Evolutionary conservation across 768 basidiomycete genomes (phyloP), one percentile per base, ranked within the genome.

Genomic region (Atractiella rhizophila): DNA sequence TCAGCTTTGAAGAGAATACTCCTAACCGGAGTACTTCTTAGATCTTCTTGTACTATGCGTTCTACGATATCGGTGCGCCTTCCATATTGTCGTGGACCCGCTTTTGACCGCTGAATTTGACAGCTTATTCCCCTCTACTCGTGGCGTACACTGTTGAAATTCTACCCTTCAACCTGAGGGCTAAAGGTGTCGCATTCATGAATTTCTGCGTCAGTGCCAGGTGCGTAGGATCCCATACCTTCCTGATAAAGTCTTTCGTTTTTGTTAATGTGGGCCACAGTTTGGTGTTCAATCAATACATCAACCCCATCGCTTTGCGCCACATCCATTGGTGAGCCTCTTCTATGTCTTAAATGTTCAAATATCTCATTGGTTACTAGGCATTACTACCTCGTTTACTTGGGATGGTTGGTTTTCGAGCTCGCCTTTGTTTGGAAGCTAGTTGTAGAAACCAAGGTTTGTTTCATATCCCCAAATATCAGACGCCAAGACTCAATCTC

Each of bases 61-160:
- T 38, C 16, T 42, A 42, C 38, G 12, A 15, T 35, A 29, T 25
- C 13, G 32, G 24, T 32, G 33, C 32, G 32, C 13, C 39, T 24
- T 7, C 27, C 39, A 31, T 21, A 16, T 41, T 34, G 40, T 28
- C 18, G 23, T 29, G 9, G 31, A 28, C 23, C 20, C 28, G 9
- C 20, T 30, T 29, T 25, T 28, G 15, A 19, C 23, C 27, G 23
- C 20, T 20, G 38, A 26, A 11, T 39, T 28, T 19, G 20, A 39
- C 38, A 39, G 78, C 78, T 12, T 82, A 80, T 64, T 73, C 76
- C 4, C 81, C 82, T 8, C 73, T 85, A 45, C 74, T 81, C 49
- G 73, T 82, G 42, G 69, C 74, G 0, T 83, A 85, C 63, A 77
- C 79, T 32, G 67, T 83, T 48, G 83, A 88, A 59, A 85, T 86